These are phyloP conservation scores for Hanseniaspora gamundiae DNA, from an alignment of 1,139 yeast species.

Conservation along the genomic window DNA sequence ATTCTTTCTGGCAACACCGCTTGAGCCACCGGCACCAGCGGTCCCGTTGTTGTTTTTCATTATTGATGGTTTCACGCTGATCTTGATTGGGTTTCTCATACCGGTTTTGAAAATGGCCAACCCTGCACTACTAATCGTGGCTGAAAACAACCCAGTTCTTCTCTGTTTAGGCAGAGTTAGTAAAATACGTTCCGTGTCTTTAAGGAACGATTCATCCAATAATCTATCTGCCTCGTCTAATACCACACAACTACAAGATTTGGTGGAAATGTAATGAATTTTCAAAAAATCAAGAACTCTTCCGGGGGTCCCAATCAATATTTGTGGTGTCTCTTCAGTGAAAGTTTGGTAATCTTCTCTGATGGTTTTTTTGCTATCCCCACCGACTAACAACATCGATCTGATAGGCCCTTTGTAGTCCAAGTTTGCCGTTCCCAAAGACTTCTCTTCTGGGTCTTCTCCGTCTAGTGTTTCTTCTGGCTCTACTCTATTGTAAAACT, in stretches of 20 bases:
- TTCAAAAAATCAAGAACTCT: constrained; percentile 63
- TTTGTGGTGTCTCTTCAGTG: constrained; percentile 45
- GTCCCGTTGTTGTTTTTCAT: too few species aligned
- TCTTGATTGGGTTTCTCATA: constrained; percentile 78
- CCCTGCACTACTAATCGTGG: constrained; percentile 78
- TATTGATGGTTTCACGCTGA: constrained; percentile 47
- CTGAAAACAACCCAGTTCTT: constrained; percentile 87
- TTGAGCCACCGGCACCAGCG: neutral
- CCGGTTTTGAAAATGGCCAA: constrained; percentile 61
- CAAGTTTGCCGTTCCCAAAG: neutral
- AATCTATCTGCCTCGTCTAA: constrained; percentile 91
- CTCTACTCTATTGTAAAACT: constrained; percentile 42
- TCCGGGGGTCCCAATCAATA: constrained; percentile 90
- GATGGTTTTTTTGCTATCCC: constrained; percentile 40
- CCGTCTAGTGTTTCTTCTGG: constrained; percentile 1
- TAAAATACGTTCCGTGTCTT: constrained; percentile 55
- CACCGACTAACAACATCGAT: constrained; percentile 75
- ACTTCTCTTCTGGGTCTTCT: constrained; percentile 9
- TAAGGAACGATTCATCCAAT: constrained; percentile 65
- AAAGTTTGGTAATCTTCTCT: constrained; percentile 64
- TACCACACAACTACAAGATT: constrained; percentile 59
- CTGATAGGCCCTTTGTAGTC: constrained; percentile 26
- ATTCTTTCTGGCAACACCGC: constrained; percentile 20
- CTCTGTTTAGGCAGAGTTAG: constrained; percentile 73
- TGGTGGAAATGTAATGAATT: constrained; percentile 36